These are phyloP conservation scores for Ogataea corticis DNA, from an alignment of 805 yeast species.

Conservation along the genomic window DNA sequence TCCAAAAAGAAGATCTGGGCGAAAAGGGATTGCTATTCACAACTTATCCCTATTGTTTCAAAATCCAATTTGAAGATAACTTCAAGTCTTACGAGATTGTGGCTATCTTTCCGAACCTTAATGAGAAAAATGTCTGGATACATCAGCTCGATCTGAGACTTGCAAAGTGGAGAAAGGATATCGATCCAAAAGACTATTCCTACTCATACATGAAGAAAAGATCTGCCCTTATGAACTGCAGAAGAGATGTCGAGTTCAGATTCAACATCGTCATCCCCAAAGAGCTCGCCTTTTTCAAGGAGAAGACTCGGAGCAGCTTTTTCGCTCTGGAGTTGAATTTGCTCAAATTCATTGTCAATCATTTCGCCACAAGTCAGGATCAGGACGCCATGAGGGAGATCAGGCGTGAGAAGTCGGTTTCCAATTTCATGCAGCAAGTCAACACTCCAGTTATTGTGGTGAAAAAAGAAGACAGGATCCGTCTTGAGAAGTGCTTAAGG, in stretches of 20 bases:
- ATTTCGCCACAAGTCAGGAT: conserved; percentile 12
- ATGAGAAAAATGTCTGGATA: conserved; percentile 45
- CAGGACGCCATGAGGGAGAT: conserved; percentile 9
- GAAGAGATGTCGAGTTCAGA: conserved; percentile 12
- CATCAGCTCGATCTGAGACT: conserved; percentile 24
- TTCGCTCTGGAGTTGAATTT: conserved; percentile 23
- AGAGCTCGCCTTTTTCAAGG: conserved; percentile 13
- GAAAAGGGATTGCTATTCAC: conserved; percentile 32
- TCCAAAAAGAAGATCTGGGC: conserved; percentile 23
- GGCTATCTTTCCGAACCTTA: conserved; percentile 32
- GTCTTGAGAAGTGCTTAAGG: conserved; percentile 30
- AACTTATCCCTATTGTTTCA: conserved; percentile 36
- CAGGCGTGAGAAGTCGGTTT: conserved; percentile 7
- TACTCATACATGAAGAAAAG: conserved; percentile 25
- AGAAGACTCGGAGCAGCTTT: conserved; percentile 24
- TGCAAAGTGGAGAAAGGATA: conserved; percentile 30
- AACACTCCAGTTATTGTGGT: conserved; percentile 7
- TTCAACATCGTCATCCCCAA: conserved; percentile 18
- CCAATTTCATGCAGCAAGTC: background rate
- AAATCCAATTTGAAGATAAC: conserved; percentile 47
- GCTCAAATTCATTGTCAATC: conserved; percentile 22
- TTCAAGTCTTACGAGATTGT: conserved; percentile 46
- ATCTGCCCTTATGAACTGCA: conserved; percentile 8
- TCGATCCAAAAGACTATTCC: conserved; percentile 32
- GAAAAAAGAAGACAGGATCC: conserved; percentile 22